phyloP scores from a whole-genome alignment of 345 rosid genomes.

The Sonneratia alba region DNA sequence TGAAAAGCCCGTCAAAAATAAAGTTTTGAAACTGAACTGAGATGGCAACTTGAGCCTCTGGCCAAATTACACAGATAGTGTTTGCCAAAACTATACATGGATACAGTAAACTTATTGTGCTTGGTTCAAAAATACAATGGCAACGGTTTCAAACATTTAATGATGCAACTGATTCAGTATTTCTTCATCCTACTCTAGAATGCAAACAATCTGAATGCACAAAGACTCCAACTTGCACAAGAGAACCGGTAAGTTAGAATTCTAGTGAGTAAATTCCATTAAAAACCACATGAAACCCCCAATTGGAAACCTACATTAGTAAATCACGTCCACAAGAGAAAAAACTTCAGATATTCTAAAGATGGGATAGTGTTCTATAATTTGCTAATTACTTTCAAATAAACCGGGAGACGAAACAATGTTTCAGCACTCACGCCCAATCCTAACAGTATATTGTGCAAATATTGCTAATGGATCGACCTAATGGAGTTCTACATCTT shows the following conservation, averaged over 20 bases:
- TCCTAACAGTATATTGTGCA: neutral
- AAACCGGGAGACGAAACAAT: too few relatives aligned
- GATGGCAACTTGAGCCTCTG: neutral
- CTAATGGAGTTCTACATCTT: too few relatives aligned
- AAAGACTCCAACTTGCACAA: neutral
- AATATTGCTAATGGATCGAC: neutral
- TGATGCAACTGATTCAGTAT: too few relatives aligned
- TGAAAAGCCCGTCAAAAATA: too few relatives aligned
- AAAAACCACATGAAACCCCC: neutral
- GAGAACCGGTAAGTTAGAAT: neutral
- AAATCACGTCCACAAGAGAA: too few relatives aligned
- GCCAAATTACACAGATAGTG: neutral
- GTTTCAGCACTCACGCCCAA: neutral
- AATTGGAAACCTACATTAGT: neutral
- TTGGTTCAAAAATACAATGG: neutral
- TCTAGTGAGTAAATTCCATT: neutral
- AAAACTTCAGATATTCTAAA: neutral
- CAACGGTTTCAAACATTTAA: too few relatives aligned
- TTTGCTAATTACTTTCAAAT: neutral
- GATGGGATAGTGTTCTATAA: neutral
- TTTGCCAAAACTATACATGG: neutral
- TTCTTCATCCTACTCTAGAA: neutral
- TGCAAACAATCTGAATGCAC: neutral
- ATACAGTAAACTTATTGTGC: neutral
- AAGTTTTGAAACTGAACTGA: neutral